Evolutionary conservation across 768 basidiomycete genomes (phyloP).

Genomic region (Leccinum subgranulosum): DNA sequence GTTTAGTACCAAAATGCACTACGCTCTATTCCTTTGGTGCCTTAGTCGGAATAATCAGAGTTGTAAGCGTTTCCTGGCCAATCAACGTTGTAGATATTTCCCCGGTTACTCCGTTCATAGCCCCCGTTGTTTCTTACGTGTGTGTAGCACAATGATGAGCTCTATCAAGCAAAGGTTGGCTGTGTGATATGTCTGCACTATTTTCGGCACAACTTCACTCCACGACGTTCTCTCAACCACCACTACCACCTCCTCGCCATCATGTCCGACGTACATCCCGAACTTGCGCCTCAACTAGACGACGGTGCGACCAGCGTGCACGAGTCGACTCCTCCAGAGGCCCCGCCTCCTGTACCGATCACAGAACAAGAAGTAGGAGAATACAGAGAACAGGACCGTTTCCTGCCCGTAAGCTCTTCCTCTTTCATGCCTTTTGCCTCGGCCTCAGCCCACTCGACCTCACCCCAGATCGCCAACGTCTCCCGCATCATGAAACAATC

Average conservation of each 20-base stretch:
- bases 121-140: neutral
- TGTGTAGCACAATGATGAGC: neutral
- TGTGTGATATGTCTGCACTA: neutral
- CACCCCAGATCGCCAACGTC: slow-evolving; percentile 89
- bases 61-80: slow-evolving; percentile 16
- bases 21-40: slow-evolving; percentile 26
- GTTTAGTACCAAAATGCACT: slow-evolving; percentile 18
- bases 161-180: neutral
- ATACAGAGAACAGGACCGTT: slow-evolving; percentile 93
- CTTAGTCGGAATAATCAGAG: slow-evolving; percentile 31
- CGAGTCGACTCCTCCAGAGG: slow-evolving; percentile 36
- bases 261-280: slow-evolving; percentile 34
- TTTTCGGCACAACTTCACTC: neutral
- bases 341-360: slow-evolving; percentile 63
- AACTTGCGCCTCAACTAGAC: slow-evolving; percentile 40
- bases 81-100: slow-evolving; percentile 11
- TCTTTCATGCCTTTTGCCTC: neutral
- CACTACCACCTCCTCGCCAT: neutral
- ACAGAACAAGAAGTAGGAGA: slow-evolving; percentile 94
- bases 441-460: neutral
- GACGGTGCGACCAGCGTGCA: slow-evolving; percentile 32
- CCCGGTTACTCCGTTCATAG: slow-evolving; percentile 12
- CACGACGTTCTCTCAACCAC: slow-evolving; percentile 1
- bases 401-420: slow-evolving; percentile 63
- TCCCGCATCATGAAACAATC: slow-evolving; percentile 94